Base-by-base conservation (phyloP, 169 alveolate genomes). In the Eimeria acervulina region DNA sequence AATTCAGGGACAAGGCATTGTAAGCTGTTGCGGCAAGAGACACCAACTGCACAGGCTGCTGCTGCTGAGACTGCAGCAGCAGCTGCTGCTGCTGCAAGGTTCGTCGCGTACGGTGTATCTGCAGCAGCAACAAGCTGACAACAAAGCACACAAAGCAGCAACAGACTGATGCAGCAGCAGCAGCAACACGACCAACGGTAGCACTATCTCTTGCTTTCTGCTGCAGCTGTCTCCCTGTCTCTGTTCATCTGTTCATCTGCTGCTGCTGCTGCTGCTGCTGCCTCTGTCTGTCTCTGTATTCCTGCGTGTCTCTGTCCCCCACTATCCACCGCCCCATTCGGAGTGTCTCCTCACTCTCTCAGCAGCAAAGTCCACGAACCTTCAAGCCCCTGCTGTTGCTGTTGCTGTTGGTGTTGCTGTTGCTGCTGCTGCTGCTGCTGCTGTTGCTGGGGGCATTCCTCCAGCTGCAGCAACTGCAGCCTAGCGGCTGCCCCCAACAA, bases 391-490 rank as follows among this genome's bases (percentile, higher is more conserved):
- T 10, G 10, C 13, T 19, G 33, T 28, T 63, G 31, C 12, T 15
- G 76, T 23, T 23, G 31, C 76, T 28, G 76, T 28, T 63, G 5
- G 12, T 63, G 76, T n/a, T 63, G 76, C 76, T 63, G 76, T n/a
- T 47, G 55, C 12, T 47, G 55, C 55, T 63, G 76, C 76, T 63
- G 76, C 76, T 63, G 76, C 76, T 36, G 84, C 84, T 72, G 83
- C 83, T 36, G 44, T 42, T 13, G 84, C 42, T 31, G 84, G 84
- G 21, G 7, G 38, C 51, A 31, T 26, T 12, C 8, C 21, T 31
- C n/a, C 33, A 17, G 33, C 84, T 72, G 84, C 84, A 72, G 84
- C 84, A 72, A 36, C 84, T 72, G 84, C 84, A 72, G 84, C 52
- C 84, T 23, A 40, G 84, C 84, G 7, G 51, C 33, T n/a, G 84